A percentile compares a stretch with the other conserved stretches of the same genome.
These are phyloP conservation scores for Talaromyces adpressus DNA, from an alignment of 495 filamentous ascomycete species.

Conservation along the genomic window DNA sequence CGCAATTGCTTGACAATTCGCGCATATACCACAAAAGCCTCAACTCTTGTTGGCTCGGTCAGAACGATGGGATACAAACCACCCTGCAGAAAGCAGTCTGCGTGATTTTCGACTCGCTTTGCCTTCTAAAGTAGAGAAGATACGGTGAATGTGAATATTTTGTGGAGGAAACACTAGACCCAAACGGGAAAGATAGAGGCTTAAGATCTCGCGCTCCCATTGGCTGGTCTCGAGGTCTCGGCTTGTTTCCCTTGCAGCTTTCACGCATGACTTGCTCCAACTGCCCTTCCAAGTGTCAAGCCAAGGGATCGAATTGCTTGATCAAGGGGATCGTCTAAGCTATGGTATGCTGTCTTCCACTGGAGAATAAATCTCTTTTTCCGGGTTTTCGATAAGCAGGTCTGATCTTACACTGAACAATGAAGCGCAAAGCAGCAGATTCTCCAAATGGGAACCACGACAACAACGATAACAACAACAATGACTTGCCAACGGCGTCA, in stretches of 20 bases:
- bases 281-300: neutral
- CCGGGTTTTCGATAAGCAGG: neutral
- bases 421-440: conserved; percentile 43
- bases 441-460: conserved; percentile 22
- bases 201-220: neutral
- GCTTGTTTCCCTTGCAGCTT: conserved; percentile 1
- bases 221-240: neutral
- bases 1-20: conserved; percentile 1
- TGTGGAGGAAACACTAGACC: neutral
- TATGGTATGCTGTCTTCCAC: conserved; percentile 2
- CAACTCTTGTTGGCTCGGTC: neutral
- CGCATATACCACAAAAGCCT: neutral
- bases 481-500: conserved; percentile 28
- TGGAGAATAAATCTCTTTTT: neutral
- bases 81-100: neutral
- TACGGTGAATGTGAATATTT: neutral
- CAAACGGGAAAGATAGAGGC: too few relatives aligned
- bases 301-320: neutral
- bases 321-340: neutral
- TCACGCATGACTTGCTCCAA: neutral
- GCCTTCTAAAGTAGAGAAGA: neutral
- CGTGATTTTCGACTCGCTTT: neutral
- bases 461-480: neutral
- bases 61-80: neutral
- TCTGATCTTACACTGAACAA: conserved; percentile 10